These are phyloP conservation scores for Pisolithus marmoratus DNA, from an alignment of 768 basidiomycete species.

Conservation along the genomic window DNA sequence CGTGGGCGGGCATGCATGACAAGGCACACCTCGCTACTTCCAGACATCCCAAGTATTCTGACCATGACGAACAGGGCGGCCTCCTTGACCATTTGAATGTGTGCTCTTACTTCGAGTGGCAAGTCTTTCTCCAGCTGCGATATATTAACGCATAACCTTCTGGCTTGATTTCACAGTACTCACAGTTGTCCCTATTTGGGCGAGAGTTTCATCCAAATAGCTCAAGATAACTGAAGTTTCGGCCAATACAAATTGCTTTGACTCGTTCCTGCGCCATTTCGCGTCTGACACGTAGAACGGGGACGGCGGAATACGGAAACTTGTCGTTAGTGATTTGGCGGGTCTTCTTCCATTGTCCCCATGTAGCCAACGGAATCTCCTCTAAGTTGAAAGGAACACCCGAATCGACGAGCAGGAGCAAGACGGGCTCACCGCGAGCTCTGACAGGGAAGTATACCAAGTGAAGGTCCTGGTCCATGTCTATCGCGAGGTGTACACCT, in stretches of 20 bases:
- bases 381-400: constrained; percentile 18
- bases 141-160: not conserved
- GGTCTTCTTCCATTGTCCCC: constrained; percentile 12
- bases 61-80: constrained; percentile 8
- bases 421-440: constrained; percentile 21
- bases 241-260: constrained; percentile 16
- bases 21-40: constrained; percentile 1
- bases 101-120: constrained; percentile 6
- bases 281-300: constrained; percentile 18
- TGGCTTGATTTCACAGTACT: not conserved
- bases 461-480: constrained; percentile 13
- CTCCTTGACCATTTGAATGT: constrained; percentile 7
- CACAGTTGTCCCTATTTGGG: constrained; percentile 10
- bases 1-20: not conserved
- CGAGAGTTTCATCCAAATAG: constrained; percentile 18
- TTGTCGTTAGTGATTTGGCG: constrained; percentile 11
- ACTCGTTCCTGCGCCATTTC: constrained; percentile 1
- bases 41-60: constrained; percentile 2
- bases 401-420: constrained; percentile 21
- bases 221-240: constrained; percentile 22
- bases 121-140: not conserved
- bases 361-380: constrained; percentile 10
- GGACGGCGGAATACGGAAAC: constrained; percentile 21
- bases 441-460: constrained; percentile 19
- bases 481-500: constrained; percentile 49